These are phyloP conservation scores for Fagopyrum esculentum DNA, from an alignment of 148 eudicot species.

Conservation along the genomic window DNA sequence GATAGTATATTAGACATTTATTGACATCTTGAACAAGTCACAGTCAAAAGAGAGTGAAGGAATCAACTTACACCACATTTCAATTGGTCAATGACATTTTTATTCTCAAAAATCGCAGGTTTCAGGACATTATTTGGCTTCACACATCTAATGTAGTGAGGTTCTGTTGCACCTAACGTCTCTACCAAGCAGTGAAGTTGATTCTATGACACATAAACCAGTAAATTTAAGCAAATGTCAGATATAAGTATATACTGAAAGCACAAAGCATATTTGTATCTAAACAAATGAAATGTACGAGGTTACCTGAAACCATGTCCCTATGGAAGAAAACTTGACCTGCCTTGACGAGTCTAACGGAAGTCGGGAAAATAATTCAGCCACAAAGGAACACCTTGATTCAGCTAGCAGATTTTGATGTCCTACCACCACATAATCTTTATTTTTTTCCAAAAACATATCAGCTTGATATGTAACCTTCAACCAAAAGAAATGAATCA, in stretches of 20 bases:
- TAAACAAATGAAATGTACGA: neutral
- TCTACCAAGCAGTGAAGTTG: slow-evolving; percentile 97
- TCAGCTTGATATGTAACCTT: slow-evolving; percentile 94
- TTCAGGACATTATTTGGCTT: slow-evolving; percentile 88
- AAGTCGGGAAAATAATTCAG: slow-evolving; percentile 70
- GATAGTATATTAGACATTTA: neutral
- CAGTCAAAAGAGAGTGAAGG: slow-evolving; percentile 5
- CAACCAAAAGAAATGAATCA: slow-evolving; percentile 14
- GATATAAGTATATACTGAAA: neutral
- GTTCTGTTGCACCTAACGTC: slow-evolving; percentile 88
- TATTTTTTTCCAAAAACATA: slow-evolving; percentile 91
- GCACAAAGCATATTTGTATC: neutral
- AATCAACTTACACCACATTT: slow-evolving; percentile 82
- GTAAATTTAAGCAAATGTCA: neutral
- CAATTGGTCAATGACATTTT: slow-evolving; percentile 82
- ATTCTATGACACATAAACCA: slow-evolving; percentile 42
- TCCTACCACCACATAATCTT: slow-evolving; percentile 96
- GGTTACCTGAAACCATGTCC: slow-evolving; percentile 86
- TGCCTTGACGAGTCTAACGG: slow-evolving; percentile 77
- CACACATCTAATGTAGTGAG: slow-evolving; percentile 98
- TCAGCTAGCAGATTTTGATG: slow-evolving; percentile 82
- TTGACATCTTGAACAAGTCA: slow-evolving; percentile 11
- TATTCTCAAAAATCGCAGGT: slow-evolving; percentile 95
- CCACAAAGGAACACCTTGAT: slow-evolving; percentile 73
- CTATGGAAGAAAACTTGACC: slow-evolving; percentile 92